Conservation (phyloP, 331 rosid species). For the Malus hybrid region DNA sequence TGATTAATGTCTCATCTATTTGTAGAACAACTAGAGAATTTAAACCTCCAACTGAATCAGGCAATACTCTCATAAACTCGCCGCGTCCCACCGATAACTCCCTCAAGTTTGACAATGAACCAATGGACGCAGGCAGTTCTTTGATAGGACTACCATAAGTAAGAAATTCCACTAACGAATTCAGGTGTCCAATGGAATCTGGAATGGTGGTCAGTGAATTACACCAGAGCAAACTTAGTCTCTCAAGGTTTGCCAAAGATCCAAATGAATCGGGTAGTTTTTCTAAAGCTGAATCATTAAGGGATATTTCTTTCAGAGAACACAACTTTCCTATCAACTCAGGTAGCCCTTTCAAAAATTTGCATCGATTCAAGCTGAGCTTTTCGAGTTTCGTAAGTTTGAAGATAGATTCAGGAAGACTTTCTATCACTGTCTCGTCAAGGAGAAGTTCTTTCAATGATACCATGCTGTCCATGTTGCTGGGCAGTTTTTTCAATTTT, state of each 20-base stretch:
- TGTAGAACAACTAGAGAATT: conserved; percentile 32
- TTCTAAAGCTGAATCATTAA: conserved; percentile 31
- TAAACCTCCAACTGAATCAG: conserved; percentile 29
- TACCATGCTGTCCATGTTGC: conserved; percentile 30
- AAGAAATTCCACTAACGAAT: conserved; percentile 19
- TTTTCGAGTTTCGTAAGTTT: conserved; percentile 35
- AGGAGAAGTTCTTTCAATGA: conserved; percentile 38
- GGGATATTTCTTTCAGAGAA: conserved; percentile 41
- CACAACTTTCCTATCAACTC: conserved; percentile 30
- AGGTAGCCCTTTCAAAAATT: conserved; percentile 32
- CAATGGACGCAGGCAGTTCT: conserved; percentile 45
- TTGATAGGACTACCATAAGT: conserved; percentile 16
- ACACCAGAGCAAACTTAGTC: conserved; percentile 38
- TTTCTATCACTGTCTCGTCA: conserved; percentile 27
- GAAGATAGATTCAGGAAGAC: conserved; percentile 45
- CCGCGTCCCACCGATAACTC: conserved; percentile 29
- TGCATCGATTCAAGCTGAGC: conserved; percentile 36
- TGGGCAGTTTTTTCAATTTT: conserved; percentile 39
- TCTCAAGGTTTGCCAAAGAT: conserved; percentile 48
- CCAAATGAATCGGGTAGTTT: conserved; percentile 45
- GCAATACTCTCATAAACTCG: conserved; percentile 24
- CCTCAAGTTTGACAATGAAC: conserved; percentile 36
- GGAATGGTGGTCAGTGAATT: conserved; percentile 35
- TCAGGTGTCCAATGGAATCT: conserved; percentile 36
- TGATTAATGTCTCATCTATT: conserved; percentile 31